Conservation (phyloP, 2,329 filamentous ascomycete genomes). For the Neopestalotiopsis rosae region DNA sequence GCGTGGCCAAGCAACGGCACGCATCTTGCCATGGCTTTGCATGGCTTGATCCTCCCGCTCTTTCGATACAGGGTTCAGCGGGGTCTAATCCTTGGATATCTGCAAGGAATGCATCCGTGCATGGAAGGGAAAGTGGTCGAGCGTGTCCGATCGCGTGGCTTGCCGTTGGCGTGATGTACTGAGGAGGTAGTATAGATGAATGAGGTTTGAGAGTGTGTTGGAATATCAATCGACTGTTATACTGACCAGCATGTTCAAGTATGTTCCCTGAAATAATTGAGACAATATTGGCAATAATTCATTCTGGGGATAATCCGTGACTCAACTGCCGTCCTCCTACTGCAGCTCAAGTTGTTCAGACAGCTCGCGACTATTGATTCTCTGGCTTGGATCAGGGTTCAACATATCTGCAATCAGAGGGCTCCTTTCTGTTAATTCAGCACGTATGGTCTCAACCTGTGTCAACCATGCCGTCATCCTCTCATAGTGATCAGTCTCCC, state of each 20-base stretch:
- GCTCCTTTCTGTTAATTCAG: not conserved
- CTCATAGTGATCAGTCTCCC: not conserved
- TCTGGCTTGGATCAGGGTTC: not conserved
- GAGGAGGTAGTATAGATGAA: not conserved
- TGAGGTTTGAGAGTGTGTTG: not conserved
- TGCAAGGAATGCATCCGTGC: not conserved
- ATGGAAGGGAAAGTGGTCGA: not conserved
- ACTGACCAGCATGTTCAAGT: not conserved
- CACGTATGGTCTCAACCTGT: slow-evolving; percentile 1
- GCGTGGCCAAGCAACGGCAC: not conserved
- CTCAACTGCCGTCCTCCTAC: not conserved
- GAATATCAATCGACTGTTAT: not conserved
- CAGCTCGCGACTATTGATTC: slow-evolving; percentile 8
- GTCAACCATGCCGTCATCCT: slow-evolving; percentile 6
- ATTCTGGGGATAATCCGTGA: too few species aligned
- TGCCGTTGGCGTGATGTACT: not conserved
- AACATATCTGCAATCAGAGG: slow-evolving; percentile 4
- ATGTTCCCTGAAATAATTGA: not conserved
- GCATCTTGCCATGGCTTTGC: not conserved
- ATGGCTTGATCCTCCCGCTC: slow-evolving; percentile 1
- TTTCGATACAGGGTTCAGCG: not conserved
- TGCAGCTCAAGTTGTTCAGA: not conserved
- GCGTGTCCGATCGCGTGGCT: not conserved
- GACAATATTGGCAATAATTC: not conserved
- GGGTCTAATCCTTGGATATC: not conserved